Base-by-base conservation (phyloP, 2,329 filamentous ascomycete genomes). In the Colletotrichum orchidophilum region DNA sequence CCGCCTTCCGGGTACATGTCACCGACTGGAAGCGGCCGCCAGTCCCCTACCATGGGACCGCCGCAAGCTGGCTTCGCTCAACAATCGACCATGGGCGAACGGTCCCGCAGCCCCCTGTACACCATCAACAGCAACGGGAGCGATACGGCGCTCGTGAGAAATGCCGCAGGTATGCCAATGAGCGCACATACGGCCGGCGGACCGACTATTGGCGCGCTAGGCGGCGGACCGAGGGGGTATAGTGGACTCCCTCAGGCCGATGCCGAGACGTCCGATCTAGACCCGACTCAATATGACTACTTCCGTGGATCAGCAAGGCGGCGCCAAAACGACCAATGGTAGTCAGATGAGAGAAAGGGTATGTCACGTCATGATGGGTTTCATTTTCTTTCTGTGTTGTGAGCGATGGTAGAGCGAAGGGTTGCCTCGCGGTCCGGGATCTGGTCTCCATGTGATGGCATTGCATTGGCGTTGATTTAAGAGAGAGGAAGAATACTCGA, bases 211-310 rank as follows among this genome's bases (percentile, higher is more conserved):
- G 87, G 87, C 12, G 87, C 88, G 71, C 78, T 90, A 21, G 88
- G 88, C 21, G 88, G 88, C 63, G 88, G 89, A 2, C 87, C 88
- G 1, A 81, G 84, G 61, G 89, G 90, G 0, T 92, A 92, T 77
- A 90, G 88, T 15, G 86, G 86, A 29, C 78, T 92, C 64, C 86
- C 88, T 0, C 89, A 91, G 76, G 79, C 81, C 50, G 88, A 90
- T 66, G 80, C 82, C 9, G 77, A 81, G 26, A 77, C 66, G n/a
- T 35, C 77, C 4, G 61, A 75, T 9, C 77, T 77, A 24, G 86
- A 88, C 52, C 86, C 87, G 9, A 79, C 83, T 74, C 83, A 85
- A 71, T 90, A 90, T 74, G 88, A 90, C 76, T 90, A 90, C 74
- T 90, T 90, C 78, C 83, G 88, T 31, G 81, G 83, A 4, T 81